Evolutionary conservation across 2,329 filamentous ascomycete species (phyloP), one percentile per base, ranked within the genome.

Genomic region (Dendryphion nanum): DNA sequence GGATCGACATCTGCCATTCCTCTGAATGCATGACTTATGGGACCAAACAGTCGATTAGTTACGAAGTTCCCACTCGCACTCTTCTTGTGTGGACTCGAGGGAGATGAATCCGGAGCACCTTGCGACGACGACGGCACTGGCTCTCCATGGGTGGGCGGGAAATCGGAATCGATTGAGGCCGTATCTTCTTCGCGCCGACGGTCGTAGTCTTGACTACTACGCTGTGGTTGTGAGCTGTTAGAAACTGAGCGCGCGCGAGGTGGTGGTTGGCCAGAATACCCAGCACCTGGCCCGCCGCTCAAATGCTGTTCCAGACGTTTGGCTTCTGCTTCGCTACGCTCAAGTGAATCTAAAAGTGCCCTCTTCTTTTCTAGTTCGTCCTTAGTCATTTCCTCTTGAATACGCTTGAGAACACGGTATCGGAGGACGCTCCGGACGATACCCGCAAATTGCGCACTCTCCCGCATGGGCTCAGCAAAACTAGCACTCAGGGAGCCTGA

Each of bases 391-490:
- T 98, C 93, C 64, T 97, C 89, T 61, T 98, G 93, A 37, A 98
- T 88, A 32, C 93, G 80, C 72, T 98, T 98, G 45, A 96, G 72
- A 3, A 97, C 85, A 13, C 93, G 78, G 63, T 96, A 98, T 48
- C 87, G 81, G 38, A 98, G 72, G 21, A 98, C 91, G 49, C 76
- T 86, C 29, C 90, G 82, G 3, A 98, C 93, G 1, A 98, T 89
- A 8, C 93, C 88, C 1, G 93, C 93, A 63, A 98, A 98, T 59
- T 98, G 93, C 10, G 93, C 90, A 56, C 89, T 95, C 69, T 98
- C 93, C 38, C 94, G 81, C 89, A 98, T 96, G 1, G 93, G 93
- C 60, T 98, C 94, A 0, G 94, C 89, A 60, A 98, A 98, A 50
- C 82, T 93, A 21, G 91, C 90, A 15, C 90, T 90, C n/a, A 98